These are phyloP conservation scores for Abrus precatorius DNA, from an alignment of 306 rosid species.

Conservation along the genomic window DNA sequence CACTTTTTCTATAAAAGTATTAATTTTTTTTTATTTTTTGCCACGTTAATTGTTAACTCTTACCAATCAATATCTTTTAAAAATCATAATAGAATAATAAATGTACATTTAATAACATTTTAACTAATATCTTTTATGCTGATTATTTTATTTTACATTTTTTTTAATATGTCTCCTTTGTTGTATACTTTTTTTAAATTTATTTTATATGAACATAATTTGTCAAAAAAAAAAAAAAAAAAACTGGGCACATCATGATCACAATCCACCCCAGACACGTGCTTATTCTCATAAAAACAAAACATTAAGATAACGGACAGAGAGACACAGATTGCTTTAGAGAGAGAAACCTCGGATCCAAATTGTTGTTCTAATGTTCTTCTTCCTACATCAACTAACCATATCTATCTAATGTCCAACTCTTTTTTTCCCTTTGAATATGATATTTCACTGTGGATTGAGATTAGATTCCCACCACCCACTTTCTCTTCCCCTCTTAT, in stretches of 20 bases:
- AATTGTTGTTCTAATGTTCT: constrained; percentile 39
- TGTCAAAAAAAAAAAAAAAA: not conserved
- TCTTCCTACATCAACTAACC: constrained; percentile 39
- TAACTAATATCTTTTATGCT: no score
- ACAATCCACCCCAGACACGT: constrained; percentile 8
- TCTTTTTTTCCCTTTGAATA: constrained; percentile 39
- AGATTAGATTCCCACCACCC: constrained; percentile 43
- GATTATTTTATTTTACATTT: no score
- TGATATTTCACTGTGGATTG: constrained; percentile 40
- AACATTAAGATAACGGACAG: constrained; percentile 26
- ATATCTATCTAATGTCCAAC: constrained; percentile 7
- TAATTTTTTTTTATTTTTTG: no score
- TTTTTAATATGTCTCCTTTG: no score
- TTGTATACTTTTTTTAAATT: no score
- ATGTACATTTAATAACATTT: no score
- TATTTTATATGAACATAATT: no score
- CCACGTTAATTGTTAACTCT: no score
- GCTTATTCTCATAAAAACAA: constrained; percentile 30
- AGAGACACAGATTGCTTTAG: constrained; percentile 51
- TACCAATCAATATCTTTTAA: no score
- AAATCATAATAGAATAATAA: no score
- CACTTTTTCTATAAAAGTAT: no score
- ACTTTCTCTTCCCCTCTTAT: constrained; percentile 35
- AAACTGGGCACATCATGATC: constrained; percentile 44
- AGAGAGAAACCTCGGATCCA: constrained; percentile 70